Evolutionary conservation across 768 basidiomycete genomes (phyloP), one percentile per base, ranked within the genome.

Genomic region (Leccinum boreale): DNA sequence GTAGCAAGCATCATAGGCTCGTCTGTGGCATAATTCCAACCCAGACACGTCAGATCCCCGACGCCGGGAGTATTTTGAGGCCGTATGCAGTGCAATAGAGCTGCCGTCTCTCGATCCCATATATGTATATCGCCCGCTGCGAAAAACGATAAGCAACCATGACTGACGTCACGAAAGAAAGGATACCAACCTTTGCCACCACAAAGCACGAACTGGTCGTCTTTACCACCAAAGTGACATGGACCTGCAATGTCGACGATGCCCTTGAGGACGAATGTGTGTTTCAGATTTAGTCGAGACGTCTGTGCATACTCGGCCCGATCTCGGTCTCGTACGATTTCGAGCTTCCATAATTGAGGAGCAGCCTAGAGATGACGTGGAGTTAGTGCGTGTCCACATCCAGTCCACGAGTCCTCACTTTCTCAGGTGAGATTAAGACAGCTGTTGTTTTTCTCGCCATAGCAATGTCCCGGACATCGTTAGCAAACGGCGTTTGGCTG

Each of bases 91-190:
- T 90, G 89, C 3, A 93, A 76, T 1, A 90, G 74, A 8, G 83
- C 79, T 5, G 82, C 91, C 11, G 87, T 87, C 72, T 92, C 89
- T 58, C 85, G 83, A 65, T 93, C 91, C 91, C 91, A 93, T 12
- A 92, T 89, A 66, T 90, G 86, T 14, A 93, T 85, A 64, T 91
- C 88, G 4, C 91, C 91, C 59, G 82, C 90, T 91, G 58, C 35
- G 23, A 56, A n/a, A n/a, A 44, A 19, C 8, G 6, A 52, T 56
- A 14, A 59, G 56, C 35, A 42, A 56, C 4, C 42, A 9, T 4
- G 19, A 42, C 29, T 1, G 36, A 17, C n/a, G n/a, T 23, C 28
- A 17, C 17, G 11, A 26, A 12, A 31, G 12, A 1, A 11, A 28
- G 10, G 15, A 23, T 17, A 64, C 72, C 39, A 50, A 84, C 90